These are phyloP conservation scores for Trichophyton mentagrophytes DNA, from an alignment of 2,329 filamentous ascomycete species.

Conservation along the genomic window DNA sequence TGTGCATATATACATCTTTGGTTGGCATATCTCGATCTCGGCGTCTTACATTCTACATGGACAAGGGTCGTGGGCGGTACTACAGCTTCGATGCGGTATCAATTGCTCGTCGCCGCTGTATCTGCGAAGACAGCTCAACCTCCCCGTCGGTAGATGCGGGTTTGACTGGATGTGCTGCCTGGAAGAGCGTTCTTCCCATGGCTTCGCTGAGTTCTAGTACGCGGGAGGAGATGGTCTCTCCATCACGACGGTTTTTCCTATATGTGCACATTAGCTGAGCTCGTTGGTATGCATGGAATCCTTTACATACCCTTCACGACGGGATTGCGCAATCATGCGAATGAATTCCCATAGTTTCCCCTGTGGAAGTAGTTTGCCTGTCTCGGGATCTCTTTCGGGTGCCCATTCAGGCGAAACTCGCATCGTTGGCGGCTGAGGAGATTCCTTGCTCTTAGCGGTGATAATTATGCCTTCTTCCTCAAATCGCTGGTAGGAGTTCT, in stretches of 20 bases:
- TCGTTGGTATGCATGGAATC: neutral
- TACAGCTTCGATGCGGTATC: slow-evolving; percentile 12
- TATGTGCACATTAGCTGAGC: neutral
- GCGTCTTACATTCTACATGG: neutral
- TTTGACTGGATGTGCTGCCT: slow-evolving; percentile 17
- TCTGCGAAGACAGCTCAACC: slow-evolving; percentile 23
- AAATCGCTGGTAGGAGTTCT: slow-evolving; percentile 80
- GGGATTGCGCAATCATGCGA: slow-evolving; percentile 67
- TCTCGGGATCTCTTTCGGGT: slow-evolving; percentile 50
- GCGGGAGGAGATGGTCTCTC: slow-evolving; percentile 70
- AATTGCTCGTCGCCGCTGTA: slow-evolving; percentile 27
- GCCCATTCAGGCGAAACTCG: slow-evolving; percentile 63
- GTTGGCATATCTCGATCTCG: neutral
- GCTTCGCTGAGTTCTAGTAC: slow-evolving; percentile 66
- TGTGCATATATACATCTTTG: neutral
- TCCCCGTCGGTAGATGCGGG: slow-evolving; percentile 14
- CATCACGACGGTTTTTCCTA: slow-evolving; percentile 82
- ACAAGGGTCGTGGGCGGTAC: neutral
- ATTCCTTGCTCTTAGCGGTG: slow-evolving; percentile 54
- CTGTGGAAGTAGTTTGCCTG: slow-evolving; percentile 50
- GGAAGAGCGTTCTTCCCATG: slow-evolving; percentile 57
- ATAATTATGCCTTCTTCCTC: slow-evolving; percentile 82
- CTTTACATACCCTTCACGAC: slow-evolving; percentile 56
- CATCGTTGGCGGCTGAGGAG: slow-evolving; percentile 34
- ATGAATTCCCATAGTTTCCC: slow-evolving; percentile 86